phyloP scores from a whole-genome alignment of 805 yeast genomes.

The Metschnikowia proteae region DNA sequence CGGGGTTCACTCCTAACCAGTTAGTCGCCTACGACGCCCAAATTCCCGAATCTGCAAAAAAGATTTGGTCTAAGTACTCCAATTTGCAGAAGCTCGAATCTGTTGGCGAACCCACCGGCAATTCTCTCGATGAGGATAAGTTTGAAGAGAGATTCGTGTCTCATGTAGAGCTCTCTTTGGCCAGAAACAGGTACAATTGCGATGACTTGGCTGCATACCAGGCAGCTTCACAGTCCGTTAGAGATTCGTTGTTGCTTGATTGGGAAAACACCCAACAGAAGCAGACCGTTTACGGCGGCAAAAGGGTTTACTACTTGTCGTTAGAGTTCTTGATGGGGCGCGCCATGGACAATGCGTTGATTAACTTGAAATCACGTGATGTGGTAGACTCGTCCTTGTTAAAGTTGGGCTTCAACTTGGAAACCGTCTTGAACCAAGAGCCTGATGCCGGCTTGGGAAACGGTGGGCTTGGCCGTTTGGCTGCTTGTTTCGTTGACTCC shows the following conservation, averaged over 20 bases:
- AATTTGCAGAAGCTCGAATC: constrained; percentile 33
- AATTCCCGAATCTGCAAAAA: constrained; percentile 75
- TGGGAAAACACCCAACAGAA: constrained; percentile 94
- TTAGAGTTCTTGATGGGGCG: constrained; percentile 92
- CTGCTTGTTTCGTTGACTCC: constrained; percentile 92
- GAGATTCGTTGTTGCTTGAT: constrained; percentile 76
- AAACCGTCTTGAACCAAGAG: constrained; percentile 79
- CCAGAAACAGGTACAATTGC: constrained; percentile 89
- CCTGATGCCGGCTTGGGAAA: constrained; percentile 95
- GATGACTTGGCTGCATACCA: constrained; percentile 91
- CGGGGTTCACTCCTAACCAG: constrained; percentile 90
- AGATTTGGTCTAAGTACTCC: constrained; percentile 70
- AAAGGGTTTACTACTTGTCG: constrained; percentile 81
- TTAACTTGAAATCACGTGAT: constrained; percentile 69
- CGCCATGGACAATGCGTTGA: constrained; percentile 89
- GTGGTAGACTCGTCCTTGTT: constrained; percentile 44
- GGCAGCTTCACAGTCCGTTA: constrained; percentile 73
- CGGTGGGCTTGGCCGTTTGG: constrained; percentile 92
- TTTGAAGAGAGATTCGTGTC: constrained; percentile 69
- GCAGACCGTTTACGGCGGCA: constrained; percentile 78
- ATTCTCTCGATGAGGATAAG: constrained; percentile 42
- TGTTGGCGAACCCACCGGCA: constrained; percentile 6
- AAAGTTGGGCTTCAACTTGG: constrained; percentile 83
- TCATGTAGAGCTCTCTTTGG: constrained; percentile 87
- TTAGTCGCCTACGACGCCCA: constrained; percentile 76